Conservation (phyloP, 108 stramenopile genomes). For the Cylindrotheca closterium region DNA sequence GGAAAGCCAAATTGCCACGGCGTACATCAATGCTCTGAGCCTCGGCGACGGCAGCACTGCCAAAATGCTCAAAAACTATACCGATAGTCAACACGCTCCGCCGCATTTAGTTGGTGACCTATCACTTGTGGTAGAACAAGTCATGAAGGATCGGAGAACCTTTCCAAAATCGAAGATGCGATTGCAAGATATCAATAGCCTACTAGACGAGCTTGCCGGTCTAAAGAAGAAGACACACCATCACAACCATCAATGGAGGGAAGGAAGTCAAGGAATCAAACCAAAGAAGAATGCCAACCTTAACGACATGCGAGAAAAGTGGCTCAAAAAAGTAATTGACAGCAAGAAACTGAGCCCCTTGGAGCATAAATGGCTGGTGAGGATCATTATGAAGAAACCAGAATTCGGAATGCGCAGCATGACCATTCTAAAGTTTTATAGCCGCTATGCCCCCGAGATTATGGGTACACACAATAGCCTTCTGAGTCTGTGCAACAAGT, state of each 20-base stretch:
- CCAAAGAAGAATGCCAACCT: constrained; percentile 3
- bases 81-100: constrained; percentile 46
- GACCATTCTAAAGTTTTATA: constrained; percentile 46
- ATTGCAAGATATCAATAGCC: constrained; percentile 65
- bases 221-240: constrained; percentile 9
- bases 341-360: constrained; percentile 34
- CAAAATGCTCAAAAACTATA: constrained; percentile 53
- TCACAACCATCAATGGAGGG: constrained; percentile 34
- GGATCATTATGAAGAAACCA: constrained; percentile 64
- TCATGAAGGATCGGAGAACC: constrained; percentile 47
- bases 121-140: constrained; percentile 54
- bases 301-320: constrained; percentile 6
- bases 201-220: constrained; percentile 70
- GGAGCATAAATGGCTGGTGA: constrained; percentile 86
- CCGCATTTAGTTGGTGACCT: constrained; percentile 62
- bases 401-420: constrained; percentile 54
- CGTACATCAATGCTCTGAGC: constrained; percentile 65
- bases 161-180: constrained; percentile 37
- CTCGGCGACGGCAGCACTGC: constrained; percentile 35
- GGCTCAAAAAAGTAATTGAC: constrained; percentile 26
- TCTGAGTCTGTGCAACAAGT: constrained; percentile 35
- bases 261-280: not conserved
- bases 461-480: constrained; percentile 36
- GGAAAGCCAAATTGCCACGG: constrained; percentile 66
- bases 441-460: constrained; percentile 42